Evolutionary conservation across 2,329 filamentous ascomycete species (phyloP).

Genomic region (Monosporascus sp.): DNA sequence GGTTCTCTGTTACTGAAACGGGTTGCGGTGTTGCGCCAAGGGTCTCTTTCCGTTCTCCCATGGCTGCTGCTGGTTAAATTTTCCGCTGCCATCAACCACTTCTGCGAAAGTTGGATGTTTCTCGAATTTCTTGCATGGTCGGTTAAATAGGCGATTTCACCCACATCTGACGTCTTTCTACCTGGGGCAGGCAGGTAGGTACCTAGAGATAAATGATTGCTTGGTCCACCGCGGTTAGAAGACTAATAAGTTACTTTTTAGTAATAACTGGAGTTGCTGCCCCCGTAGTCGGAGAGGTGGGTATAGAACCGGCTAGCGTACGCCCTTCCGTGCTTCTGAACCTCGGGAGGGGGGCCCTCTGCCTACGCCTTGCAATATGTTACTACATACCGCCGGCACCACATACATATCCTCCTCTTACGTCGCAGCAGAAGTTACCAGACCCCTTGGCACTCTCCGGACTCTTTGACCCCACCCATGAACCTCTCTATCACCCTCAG

Average conservation of each 20-base stretch:
- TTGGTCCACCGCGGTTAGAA: background rate
- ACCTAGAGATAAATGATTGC: background rate
- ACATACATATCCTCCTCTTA: conserved; percentile 9
- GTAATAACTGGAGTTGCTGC: background rate
- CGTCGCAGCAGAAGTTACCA: background rate
- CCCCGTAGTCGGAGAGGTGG: background rate
- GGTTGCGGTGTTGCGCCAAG: background rate
- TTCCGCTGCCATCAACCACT: too few species aligned
- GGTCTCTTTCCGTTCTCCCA: conserved; percentile 10
- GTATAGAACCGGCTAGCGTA: background rate
- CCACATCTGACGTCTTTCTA: too few species aligned
- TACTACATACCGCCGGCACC: background rate
- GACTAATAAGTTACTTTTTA: background rate
- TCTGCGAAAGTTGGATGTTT: too few species aligned
- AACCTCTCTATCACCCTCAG: too few species aligned
- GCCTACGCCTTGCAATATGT: too few species aligned
- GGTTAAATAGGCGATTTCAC: too few species aligned
- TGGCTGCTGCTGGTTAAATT: background rate
- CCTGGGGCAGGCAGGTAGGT: too few species aligned
- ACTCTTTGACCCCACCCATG: too few species aligned
- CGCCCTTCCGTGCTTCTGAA: background rate
- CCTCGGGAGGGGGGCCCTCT: too few species aligned
- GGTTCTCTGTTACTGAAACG: conserved; percentile 3
- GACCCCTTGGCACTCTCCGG: too few species aligned
- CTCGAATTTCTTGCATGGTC: too few species aligned